phyloP scores from a whole-genome alignment of 2,329 filamentous ascomycete genomes.

The Penicillium occitanis region DNA sequence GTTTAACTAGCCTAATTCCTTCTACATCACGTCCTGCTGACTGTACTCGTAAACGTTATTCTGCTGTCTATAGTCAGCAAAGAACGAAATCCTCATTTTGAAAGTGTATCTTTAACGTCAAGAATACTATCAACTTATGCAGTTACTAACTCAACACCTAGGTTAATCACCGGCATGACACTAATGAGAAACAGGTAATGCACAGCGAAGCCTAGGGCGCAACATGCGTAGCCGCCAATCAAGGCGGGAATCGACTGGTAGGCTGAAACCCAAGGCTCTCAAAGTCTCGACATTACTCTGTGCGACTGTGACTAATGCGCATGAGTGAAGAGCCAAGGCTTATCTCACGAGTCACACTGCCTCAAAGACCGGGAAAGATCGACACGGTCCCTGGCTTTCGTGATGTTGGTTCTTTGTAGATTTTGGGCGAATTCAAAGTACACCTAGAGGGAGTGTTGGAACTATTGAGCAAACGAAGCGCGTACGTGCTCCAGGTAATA shows the following conservation, averaged over 20 bases:
- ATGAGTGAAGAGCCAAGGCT: background rate
- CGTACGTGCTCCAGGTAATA: background rate
- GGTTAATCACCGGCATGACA: background rate
- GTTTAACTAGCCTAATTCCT: background rate
- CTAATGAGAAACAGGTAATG: constrained; percentile 12
- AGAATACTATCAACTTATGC: background rate
- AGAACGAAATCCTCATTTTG: background rate
- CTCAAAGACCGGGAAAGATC: background rate
- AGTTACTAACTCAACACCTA: background rate
- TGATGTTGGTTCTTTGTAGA: background rate
- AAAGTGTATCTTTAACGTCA: background rate
- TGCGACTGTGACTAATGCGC: background rate
- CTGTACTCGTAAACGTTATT: background rate
- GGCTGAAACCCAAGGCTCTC: constrained; percentile 6
- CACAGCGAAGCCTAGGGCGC: constrained; percentile 7
- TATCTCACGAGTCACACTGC: constrained; percentile 1
- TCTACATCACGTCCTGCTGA: background rate
- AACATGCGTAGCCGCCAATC: constrained; percentile 8
- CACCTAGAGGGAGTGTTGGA: background rate
- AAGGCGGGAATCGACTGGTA: constrained; percentile 13
- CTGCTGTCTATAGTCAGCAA: background rate
- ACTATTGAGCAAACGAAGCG: background rate
- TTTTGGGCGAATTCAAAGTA: background rate
- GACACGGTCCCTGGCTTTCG: background rate
- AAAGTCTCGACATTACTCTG: background rate